phyloP scores from a whole-genome alignment of 2,329 filamentous ascomycete species.

The Capronia coronata region DNA sequence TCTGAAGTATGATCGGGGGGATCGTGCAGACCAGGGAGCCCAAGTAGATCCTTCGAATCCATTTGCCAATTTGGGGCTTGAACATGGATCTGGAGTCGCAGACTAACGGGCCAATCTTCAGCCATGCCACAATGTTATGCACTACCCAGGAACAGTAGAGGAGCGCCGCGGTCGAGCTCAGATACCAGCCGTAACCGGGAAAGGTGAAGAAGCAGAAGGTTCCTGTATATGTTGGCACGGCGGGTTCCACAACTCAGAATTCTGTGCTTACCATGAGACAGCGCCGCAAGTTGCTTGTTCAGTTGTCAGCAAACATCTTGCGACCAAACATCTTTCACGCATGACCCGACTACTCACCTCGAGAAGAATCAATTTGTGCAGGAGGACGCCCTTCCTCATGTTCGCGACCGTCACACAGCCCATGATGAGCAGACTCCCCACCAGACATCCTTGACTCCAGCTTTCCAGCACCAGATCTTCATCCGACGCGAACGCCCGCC shows the following conservation, averaged over 20 bases:
- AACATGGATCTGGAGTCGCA: slow-evolving; percentile 45
- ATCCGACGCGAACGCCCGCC: slow-evolving; percentile 23
- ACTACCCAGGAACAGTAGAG: slow-evolving; percentile 58
- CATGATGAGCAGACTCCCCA: slow-evolving; percentile 41
- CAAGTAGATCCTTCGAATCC: slow-evolving; percentile 44
- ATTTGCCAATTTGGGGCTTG: slow-evolving; percentile 22
- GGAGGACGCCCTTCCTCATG: slow-evolving; percentile 37
- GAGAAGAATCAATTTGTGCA: slow-evolving; percentile 41
- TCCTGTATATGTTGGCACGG: slow-evolving; percentile 6
- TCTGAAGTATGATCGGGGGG: slow-evolving; percentile 60
- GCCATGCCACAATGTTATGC: slow-evolving; percentile 62
- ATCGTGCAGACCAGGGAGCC: slow-evolving; percentile 53
- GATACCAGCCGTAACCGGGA: slow-evolving; percentile 57
- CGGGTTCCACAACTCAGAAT: too few species aligned
- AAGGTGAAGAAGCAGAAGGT: slow-evolving; percentile 47
- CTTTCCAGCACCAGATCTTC: slow-evolving; percentile 34
- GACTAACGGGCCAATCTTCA: slow-evolving; percentile 59
- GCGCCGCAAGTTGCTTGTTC: slow-evolving; percentile 20
- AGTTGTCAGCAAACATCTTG: slow-evolving; percentile 15
- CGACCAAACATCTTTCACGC: too few species aligned
- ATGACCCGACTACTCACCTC: slow-evolving; percentile 32
- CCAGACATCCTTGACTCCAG: slow-evolving; percentile 40
- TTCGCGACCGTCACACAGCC: slow-evolving; percentile 40
- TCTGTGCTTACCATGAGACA: slow-evolving; percentile 20
- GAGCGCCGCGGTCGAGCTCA: slow-evolving; percentile 54